Percentiles rank a stretch among this genome's conserved stretches.
These are phyloP conservation scores for Butyriboletus loyo DNA, from an alignment of 768 basidiomycete genomes.

Conservation along the genomic window DNA sequence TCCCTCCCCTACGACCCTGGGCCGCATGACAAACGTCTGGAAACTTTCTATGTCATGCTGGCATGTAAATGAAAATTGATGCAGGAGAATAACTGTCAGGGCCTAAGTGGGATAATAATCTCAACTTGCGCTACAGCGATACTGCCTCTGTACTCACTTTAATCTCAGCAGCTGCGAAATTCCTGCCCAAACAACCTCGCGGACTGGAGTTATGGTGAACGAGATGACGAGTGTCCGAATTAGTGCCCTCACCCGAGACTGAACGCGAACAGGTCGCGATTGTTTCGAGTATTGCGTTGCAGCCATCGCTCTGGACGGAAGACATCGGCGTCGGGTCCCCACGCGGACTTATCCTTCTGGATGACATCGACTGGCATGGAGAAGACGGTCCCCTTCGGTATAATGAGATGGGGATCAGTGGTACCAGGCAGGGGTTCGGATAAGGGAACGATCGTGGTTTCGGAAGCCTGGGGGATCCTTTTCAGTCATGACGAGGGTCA, in stretches of 20 bases:
- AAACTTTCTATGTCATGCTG: slow-evolving; percentile 55
- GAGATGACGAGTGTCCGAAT: background rate
- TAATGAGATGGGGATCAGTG: slow-evolving; percentile 39
- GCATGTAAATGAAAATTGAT: slow-evolving; percentile 53
- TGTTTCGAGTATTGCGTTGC: slow-evolving; percentile 35
- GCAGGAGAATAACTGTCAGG: slow-evolving; percentile 50
- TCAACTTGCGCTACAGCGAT: slow-evolving; percentile 21
- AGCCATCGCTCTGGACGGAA: slow-evolving; percentile 69
- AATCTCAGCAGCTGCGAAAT: slow-evolving; percentile 58
- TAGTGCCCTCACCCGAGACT: slow-evolving; percentile 48
- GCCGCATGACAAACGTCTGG: slow-evolving; percentile 64
- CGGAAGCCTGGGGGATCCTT: slow-evolving; percentile 38
- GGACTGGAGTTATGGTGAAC: slow-evolving; percentile 39
- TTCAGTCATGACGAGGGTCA: slow-evolving; percentile 3
- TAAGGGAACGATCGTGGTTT: slow-evolving; percentile 54
- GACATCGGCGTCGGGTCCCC: slow-evolving; percentile 57
- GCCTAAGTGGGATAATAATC: slow-evolving; percentile 20
- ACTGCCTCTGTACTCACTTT: slow-evolving; percentile 39
- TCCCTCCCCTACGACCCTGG: slow-evolving; percentile 50
- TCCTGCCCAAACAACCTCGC: slow-evolving; percentile 56
- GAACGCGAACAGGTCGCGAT: slow-evolving; percentile 52
- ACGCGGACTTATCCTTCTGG: slow-evolving; percentile 48
- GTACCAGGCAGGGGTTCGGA: slow-evolving; percentile 48
- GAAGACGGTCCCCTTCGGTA: slow-evolving; percentile 57
- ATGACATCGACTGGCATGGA: slow-evolving; percentile 56